Base-by-base conservation (phyloP, 129 eudicot genomes). In the Artemisia annua region DNA sequence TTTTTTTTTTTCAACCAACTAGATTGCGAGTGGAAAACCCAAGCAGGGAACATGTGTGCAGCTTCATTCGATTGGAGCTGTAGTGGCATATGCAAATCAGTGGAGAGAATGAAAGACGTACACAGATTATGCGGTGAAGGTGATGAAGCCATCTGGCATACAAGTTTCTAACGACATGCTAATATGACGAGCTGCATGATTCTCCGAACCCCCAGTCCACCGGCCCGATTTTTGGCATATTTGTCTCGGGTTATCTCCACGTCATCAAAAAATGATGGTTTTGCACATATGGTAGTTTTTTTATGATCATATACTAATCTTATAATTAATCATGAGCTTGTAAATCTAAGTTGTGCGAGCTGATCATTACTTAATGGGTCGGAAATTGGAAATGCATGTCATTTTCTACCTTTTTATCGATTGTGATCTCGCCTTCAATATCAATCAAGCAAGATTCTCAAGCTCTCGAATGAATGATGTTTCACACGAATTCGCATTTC, bases 11-110 rank as follows among this genome's bases (percentile, higher is more conserved):
- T 75, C 62, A 35, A 39, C 52, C 11, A 26, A 67, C 53, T 57
- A 90, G 96, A 90, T 65, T 90, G 96, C 30, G 94, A 90, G 78
- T 83, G 87, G 91, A 90, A 90, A 69, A 86, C 87, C 0, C 91
- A 90, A 75, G 91, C 87, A 1, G 97, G 97, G 35, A 90, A 87
- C 77, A 52, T 83, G 44, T 90, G 96, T 59, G 96, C 84, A 50
- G 96, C 96, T 58, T 85, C 97, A 4, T 90, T 90, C n/a, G 97
- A 90, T 75, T 90, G 97, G 94, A 90, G 97, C 63, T 90, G 97
- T 74, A 90, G 97, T 28, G 94, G 97, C 17, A 72, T 90, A 70
- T 90, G 97, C 86, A 90, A 83, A 69, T 90, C 94, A 0, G 91
- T 66, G 3, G 97, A 90, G 72, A 77, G 91, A 74, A 85, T 90